A percentile compares a stretch with the other conserved stretches of the same genome.
Evolutionary conservation across 805 yeast species (phyloP).

Genomic region (Isabelozyma heimii): DNA sequence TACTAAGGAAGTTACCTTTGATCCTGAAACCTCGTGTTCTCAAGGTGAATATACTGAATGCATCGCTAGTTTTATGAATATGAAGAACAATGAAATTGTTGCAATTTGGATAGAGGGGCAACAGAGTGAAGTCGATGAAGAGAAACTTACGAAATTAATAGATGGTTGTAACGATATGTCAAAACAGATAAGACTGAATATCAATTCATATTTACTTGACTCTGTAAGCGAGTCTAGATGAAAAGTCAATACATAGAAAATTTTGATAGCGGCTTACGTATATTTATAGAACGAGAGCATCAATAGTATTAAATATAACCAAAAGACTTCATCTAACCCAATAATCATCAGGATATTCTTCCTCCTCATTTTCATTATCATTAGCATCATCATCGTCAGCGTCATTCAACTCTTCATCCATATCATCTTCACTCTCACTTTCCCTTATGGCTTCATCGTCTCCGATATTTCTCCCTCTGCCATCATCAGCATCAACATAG

Average conservation of each 20-base stretch:
- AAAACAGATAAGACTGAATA: constrained; percentile 37
- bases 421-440: constrained; percentile 5
- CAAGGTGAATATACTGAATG: constrained; percentile 16
- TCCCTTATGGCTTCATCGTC: neutral
- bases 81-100: constrained; percentile 54
- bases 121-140: constrained; percentile 19
- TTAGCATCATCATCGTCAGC: constrained; percentile 12
- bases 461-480: neutral
- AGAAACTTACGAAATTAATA: constrained; percentile 23
- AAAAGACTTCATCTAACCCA: constrained; percentile 1
- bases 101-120: constrained; percentile 53
- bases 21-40: constrained; percentile 12
- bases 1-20: constrained; percentile 12
- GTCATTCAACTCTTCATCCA: constrained; percentile 8
- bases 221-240: neutral
- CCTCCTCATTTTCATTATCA: constrained; percentile 11
- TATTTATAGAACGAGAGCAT: too few species aligned
- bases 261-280: too few species aligned
- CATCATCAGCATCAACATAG: constrained; percentile 8
- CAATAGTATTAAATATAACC: neutral
- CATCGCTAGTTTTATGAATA: constrained; percentile 51
- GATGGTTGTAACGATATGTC: constrained; percentile 47
- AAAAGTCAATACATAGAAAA: too few species aligned
- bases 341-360: constrained; percentile 9
- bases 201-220: constrained; percentile 43